These are phyloP conservation scores for Hanseniaspora thailandica DNA, from an alignment of 805 yeast genomes.

Conservation along the genomic window DNA sequence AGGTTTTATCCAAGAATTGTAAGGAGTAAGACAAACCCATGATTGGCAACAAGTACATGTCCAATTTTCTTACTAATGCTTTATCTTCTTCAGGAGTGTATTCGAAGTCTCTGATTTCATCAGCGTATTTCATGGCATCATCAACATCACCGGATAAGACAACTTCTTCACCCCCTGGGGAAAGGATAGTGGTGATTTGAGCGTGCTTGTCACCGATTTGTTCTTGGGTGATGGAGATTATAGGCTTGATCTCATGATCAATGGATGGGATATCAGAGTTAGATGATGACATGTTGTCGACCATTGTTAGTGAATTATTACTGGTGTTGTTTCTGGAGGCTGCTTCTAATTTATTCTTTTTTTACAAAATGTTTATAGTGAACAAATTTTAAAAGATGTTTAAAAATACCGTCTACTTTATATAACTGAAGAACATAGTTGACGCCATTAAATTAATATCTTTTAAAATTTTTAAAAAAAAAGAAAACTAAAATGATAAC, in stretches of 20 bases:
- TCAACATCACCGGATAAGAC: conserved; percentile 33
- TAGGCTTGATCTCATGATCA: conserved; percentile 12
- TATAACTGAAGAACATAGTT: neutral
- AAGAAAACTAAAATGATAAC: neutral
- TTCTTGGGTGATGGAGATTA: conserved; percentile 12
- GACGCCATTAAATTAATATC: neutral
- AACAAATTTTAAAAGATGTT: no score
- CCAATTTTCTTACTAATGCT: conserved; percentile 38
- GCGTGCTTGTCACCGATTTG: conserved; percentile 14
- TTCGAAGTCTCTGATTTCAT: conserved; percentile 26
- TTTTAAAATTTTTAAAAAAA: no score
- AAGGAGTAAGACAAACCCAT: conserved; percentile 39
- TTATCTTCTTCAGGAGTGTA: conserved; percentile 29
- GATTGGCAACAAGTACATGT: conserved; percentile 39
- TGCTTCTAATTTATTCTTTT: neutral
- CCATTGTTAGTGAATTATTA: neutral
- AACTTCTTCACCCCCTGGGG: conserved; percentile 24
- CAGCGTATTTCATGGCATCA: conserved; percentile 35
- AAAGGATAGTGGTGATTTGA: conserved; percentile 20
- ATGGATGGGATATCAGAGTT: conserved; percentile 4
- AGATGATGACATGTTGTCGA: neutral
- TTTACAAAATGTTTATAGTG: neutral
- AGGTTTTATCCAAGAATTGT: conserved; percentile 50
- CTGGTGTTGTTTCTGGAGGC: neutral
- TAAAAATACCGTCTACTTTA: neutral